Evolutionary conservation across 805 yeast species (phyloP), one percentile per base, ranked within the genome.

Genomic region (Monosporozyma aquatica): DNA sequence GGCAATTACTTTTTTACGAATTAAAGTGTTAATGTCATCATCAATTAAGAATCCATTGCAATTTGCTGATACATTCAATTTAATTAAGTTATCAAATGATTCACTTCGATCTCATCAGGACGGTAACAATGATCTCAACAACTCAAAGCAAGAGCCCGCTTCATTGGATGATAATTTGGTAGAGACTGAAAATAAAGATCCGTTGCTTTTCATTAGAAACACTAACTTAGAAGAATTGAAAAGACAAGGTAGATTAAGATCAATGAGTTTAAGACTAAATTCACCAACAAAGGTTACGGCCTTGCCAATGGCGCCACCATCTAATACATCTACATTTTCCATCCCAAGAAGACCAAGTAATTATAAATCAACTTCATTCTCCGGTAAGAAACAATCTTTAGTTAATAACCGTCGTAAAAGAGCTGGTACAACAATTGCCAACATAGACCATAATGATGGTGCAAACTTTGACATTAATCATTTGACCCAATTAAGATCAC

Each of bases 1-100:
- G 45, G 82, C 92, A 7, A 87, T 92, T 7, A 70, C 80, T n/a
- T 56, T 62, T 7, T 59, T 87, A 42, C 70, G 87, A 48, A 79
- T 84, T 6, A 68, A 82, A 47, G 65, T 80, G 22, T 74, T 82
- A 15, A 64, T 70, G 34, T 53, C 59, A 11, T 53, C 64, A 4
- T 49, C 59, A 4, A 53, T 58, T 21, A 58, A 50, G 21, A 61
- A 56, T 41, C 62, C 64, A 1, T 45, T 61, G 33, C 59, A 55
- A 40, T 54, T 58, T 36, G 43, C 50, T 11, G 44, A 42, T 6
- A 48, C 53, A 1, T 43, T 48, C 13, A 49, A 43, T 8, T 33
- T 49, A 24, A 43, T 46, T 4, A 43, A 43, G 28, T 25, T 33
- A 25, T 7, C 37, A 6, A 32, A 29, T 10, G 43, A 29, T 10